Evolutionary conservation across 306 rosid genomes (phyloP).

Genomic region (Sindora glabra): DNA sequence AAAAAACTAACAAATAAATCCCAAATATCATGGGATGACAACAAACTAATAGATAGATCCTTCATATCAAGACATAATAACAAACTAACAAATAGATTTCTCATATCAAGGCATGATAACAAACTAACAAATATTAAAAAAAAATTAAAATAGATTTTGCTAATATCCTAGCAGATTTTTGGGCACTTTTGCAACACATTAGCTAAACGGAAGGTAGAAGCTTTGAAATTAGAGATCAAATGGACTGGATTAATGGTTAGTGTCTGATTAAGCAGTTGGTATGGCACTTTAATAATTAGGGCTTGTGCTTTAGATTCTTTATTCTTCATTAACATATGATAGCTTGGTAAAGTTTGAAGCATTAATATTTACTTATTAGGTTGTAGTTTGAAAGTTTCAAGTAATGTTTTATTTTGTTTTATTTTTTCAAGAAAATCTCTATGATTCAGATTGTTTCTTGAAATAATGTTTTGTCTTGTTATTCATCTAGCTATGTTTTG

Average conservation of each 20-base stretch:
- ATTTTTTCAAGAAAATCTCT: neutral
- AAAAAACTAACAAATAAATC: no score
- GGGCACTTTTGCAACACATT: no score
- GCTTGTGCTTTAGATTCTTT: constrained; percentile 9
- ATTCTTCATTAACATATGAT: neutral
- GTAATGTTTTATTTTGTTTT: neutral
- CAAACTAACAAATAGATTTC: no score
- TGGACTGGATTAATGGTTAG: constrained; percentile 60
- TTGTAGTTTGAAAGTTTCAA: neutral
- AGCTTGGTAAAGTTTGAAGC: neutral
- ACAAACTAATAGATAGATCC: no score
- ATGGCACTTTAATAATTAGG: neutral
- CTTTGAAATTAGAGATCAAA: constrained; percentile 57
- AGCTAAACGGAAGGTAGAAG: constrained; percentile 59
- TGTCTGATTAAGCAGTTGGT: constrained; percentile 21
- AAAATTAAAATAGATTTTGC: no score
- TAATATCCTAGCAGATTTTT: no score
- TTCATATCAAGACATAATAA: no score
- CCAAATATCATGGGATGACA: no score
- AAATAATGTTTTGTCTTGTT: neutral
- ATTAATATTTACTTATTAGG: neutral
- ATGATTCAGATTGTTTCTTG: no score
- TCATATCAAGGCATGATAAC: no score
- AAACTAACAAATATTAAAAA: no score
- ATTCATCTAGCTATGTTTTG: constrained; percentile 2